phyloP scores from a whole-genome alignment of 2,329 filamentous ascomycete genomes.

The Aspergillus tamarii region DNA sequence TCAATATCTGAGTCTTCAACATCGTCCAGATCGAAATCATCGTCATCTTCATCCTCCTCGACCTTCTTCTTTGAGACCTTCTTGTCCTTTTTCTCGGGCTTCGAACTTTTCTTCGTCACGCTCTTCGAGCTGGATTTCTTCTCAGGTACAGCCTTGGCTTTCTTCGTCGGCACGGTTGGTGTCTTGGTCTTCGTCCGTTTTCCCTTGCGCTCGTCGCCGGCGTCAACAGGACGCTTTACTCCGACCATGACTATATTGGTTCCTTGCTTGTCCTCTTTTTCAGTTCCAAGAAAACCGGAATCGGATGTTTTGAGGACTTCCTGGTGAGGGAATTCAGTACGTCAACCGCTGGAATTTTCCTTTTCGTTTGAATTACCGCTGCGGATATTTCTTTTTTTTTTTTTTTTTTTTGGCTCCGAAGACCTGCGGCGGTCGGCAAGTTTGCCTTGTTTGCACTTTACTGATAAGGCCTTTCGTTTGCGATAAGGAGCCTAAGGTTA shows the following conservation, averaged over 20 bases:
- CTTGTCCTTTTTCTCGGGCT: conserved; percentile 38
- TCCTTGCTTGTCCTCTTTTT: conserved; percentile 2
- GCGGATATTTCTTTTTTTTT: conserved; percentile 20
- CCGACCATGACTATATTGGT: conserved; percentile 38
- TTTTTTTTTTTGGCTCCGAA: conserved; percentile 31
- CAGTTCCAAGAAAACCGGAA: conserved; percentile 12
- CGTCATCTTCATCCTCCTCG: conserved; percentile 51
- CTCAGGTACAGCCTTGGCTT: conserved; percentile 30
- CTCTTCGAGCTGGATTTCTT: conserved; percentile 28
- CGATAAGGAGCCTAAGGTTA: background rate
- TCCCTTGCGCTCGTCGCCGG: conserved; percentile 42
- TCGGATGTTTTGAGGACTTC: background rate
- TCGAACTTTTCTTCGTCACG: conserved; percentile 34
- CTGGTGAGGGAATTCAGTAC: background rate
- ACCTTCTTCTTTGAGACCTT: conserved; percentile 39
- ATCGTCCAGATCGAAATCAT: conserved; percentile 62
- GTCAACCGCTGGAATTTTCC: conserved; percentile 17
- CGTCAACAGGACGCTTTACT: conserved; percentile 45
- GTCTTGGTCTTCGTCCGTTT: conserved; percentile 43
- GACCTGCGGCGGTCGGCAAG: conserved; percentile 31
- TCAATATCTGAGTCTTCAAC: conserved; percentile 46
- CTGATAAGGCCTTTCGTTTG: conserved; percentile 27
- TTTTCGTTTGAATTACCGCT: conserved; percentile 9
- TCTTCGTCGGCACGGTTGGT: conserved; percentile 27
- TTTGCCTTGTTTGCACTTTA: conserved; percentile 38